Evolutionary conservation across 306 rosid species (phyloP), one percentile per base, ranked within the genome.

Genomic region (Pyrus communis): DNA sequence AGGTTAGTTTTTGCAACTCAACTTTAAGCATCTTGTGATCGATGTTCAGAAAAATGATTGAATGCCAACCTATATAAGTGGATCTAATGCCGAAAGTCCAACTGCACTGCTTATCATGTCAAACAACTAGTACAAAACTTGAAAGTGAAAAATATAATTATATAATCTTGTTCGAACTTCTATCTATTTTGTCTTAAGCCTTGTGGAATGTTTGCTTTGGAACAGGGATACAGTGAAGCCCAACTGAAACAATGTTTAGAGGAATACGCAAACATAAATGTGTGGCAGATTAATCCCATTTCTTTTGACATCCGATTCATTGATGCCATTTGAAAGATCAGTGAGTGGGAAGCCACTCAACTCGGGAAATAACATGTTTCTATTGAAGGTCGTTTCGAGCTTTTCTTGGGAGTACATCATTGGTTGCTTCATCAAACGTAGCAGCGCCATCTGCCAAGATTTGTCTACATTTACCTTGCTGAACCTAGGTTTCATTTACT

Each of bases 221-320:
- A 78, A 83, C 96, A 96, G 98, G 99, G 98, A 33, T 96, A 91
- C 86, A 91, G 97, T 45, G 98, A 96, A 93, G 99, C 97, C 51
- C 98, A 96, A 73, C 79, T 92, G 81, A 96, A 92, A 80, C 93
- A 92, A 84, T 96, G 98, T 79, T 81, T 96, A 82, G 98, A 96
- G 90, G 99, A 92, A 84, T 96, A 96, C 66, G 99, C 99, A 74
- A 96, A 97, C 40, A 82, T 95, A 71, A 96, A 96, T 81, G 99
- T 92, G 73, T 96, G 98, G 99, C 99, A 92, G 88, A 92, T 96
- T 75, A 95, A 91, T 80, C 99, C 99, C 61, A 90, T 87, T 65
- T 84, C 97, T 78, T 95, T 95, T 22, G 99, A 92, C 86, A 91
- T 95, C 52, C 89, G 93, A 79, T 92, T 95, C 75, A 95, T 95